Base-by-base conservation (phyloP, 2,329 filamentous ascomycete species). In the Lomentospora prolificans region DNA sequence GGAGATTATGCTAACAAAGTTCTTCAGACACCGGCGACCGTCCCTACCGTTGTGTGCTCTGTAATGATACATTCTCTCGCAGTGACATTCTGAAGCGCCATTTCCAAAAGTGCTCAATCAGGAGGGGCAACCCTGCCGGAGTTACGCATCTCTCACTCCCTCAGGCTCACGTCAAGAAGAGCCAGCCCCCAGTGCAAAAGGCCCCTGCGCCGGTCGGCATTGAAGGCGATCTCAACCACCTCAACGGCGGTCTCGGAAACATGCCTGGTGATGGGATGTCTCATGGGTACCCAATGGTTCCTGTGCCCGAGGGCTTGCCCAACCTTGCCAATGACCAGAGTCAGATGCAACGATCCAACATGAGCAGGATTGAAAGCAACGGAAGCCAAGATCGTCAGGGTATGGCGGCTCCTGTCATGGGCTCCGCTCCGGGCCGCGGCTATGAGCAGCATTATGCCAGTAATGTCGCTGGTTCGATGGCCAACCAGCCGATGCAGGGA, bases 41-140 rank as follows among this genome's bases (percentile, higher is more conserved):
- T 62, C 94, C 94, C 57, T 99, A 99, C 76, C 95, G 95, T 84
- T 99, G 94, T 74, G 89, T 95, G 62, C 79, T 99, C 53, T 99
- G 94, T 78, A 90, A 94, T 70, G 94, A 97, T 72, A 97, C 91
- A 31, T 99, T 99, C 73, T 96, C 90, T 51, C 86, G 94, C 70
- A 96, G 90, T 78, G 94, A 99, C 69, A 97, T 99, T 62, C 76
- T 99, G 65, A 99, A 99, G 79, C 89, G 94, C 61, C 94, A 99
- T 75, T 99, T 97, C 74, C 91, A 96, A 72, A 99, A 99, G 77
- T 99, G 94, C 75, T 96, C 94, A 39, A 90, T 96, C 61, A 86
- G 94, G 65, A 86, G 94, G 68, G 94, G 94, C 57, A 97, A 97
- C 73, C 92, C 94, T 55, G 96, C 90, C 14, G 91, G 91, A 64